Evolutionary conservation across 305 asterid genomes (phyloP), one percentile per base, ranked within the genome.

Genomic region (Solanum hybrid): DNA sequence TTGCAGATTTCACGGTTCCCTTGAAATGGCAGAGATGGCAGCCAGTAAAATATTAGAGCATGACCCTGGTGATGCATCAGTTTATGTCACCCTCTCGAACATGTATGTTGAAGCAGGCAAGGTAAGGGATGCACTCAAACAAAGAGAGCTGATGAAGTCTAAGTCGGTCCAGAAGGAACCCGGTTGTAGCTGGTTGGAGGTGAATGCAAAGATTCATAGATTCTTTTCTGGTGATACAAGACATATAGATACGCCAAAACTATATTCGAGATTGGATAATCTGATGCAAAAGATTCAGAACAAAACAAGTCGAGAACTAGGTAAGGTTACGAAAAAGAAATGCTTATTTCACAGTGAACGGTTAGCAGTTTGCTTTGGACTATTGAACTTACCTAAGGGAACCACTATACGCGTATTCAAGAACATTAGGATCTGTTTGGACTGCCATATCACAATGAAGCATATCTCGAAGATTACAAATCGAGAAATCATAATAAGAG

Each of bases 101-200:
- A 90, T 92, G 89, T 90, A 89, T 75, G 87, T 79, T 12, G 86
- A 89, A 89, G 90, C 88, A 11, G 94, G 94, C 34, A 92, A 92
- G 89, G 86, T 77, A 75, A 78, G 69, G 31, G 94, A 92, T 57
- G 93, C 91, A 78, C 89, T 86, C 8, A 88, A 87, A 73, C 90
- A 89, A 87, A 90, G 93, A 35, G 84, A 12, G 80, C 61, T 78
- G 22, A 90, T 93, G 94, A 89, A 84, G 88, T 69, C 39, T 35
- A 82, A 35, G 64, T 89, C 71, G 13, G 88, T 90, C 10, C 86
- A 57, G 77, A 93, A 93, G 87, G 95, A 92, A 90, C 89, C 92
- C 11, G 93, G 93, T 39, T 90, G 86, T 89, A 92, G 93, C 92
- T 92, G 94, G 95, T 87, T 93, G 79, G 91, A 92, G 89, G 90